Conservation (phyloP, 2,329 filamentous ascomycete genomes). For the Fusarium sp. region DNA sequence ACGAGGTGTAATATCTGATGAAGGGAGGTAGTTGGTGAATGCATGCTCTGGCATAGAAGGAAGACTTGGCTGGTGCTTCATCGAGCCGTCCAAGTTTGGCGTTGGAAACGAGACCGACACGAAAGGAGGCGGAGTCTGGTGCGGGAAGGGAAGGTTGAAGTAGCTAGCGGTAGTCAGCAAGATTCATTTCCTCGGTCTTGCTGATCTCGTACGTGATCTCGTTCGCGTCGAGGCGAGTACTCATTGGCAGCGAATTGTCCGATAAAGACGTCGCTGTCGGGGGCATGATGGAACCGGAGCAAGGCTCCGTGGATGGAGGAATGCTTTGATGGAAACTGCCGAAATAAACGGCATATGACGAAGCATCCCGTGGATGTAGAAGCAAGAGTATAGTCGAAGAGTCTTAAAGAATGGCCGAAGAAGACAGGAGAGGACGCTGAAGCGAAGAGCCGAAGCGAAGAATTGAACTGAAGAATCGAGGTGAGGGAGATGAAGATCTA, state of each 20-base stretch:
- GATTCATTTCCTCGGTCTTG: neutral
- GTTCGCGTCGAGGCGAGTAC: conserved; percentile 4
- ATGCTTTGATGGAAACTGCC: neutral
- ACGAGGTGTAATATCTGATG: conserved; percentile 6
- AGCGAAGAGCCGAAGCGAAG: neutral
- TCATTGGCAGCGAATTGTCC: conserved; percentile 18
- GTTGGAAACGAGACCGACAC: conserved; percentile 9
- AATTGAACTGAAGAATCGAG: neutral
- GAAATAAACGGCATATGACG: neutral
- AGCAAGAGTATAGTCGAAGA: neutral
- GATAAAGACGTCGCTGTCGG: conserved; percentile 19
- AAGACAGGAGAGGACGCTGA: neutral
- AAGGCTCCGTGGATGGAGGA: neutral
- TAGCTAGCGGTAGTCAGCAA: conserved; percentile 43
- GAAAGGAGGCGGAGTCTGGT: conserved; percentile 24
- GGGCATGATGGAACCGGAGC: conserved; percentile 33
- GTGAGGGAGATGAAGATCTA: neutral
- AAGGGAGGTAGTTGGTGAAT: conserved; percentile 10
- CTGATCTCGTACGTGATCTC: conserved; percentile 42
- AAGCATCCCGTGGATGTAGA: neutral
- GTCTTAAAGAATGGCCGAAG: neutral
- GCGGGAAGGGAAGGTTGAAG: conserved; percentile 45
- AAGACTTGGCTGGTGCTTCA: conserved; percentile 34
- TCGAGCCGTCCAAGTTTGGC: conserved; percentile 15
- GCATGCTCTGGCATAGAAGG: conserved; percentile 23